Base-by-base conservation (phyloP, 352 stramenopile species). In the Globisporangium apiculatum region DNA sequence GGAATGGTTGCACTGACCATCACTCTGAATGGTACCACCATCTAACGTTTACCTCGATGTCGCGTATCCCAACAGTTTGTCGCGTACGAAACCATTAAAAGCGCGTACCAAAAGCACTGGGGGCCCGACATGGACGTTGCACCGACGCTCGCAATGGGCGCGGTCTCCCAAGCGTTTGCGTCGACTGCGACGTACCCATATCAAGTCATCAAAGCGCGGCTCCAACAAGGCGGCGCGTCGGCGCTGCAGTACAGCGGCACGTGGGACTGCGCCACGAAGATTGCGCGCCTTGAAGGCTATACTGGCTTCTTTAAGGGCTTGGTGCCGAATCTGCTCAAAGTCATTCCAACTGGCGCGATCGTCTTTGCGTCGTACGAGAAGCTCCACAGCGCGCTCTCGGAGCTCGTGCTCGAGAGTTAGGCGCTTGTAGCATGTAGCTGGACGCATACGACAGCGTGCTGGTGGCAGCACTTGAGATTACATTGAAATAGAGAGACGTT, bases 331-430 rank as follows among this genome's bases (percentile, higher is more conserved):
- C 82, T 97, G 42, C 68, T 99, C 38, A 93, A 97, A 58, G 96
- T 99, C 36, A 97, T 97, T 64, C 97, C 97, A 12, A 97, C 85
- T 57, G 91, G 96, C 12, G 97, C 97, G 10, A 95, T 99, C 62
- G 98, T 98, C 57, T 93, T 96, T 58, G 79, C 84, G 14, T 75
- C 76, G 14, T 96, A 95, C 65, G 87, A 96, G 55, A 74, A 93
- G 61, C 86, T 93, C 55, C 75, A 89, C 41, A 73, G 69, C 59
- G 52, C 60, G 24, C 72, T 93, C 55, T 83, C 71, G 12, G 41
- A 50, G 17, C 57, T 81, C 54, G 49, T 89, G 51, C 52, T 87
- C 45, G 72, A 84, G 24, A 31, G 24, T 31, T 31, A 31, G 24
- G 24, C 24, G 24, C 24, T 31, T 31, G 24, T 3, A 31, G 24